Evolutionary conservation across 2,329 filamentous ascomycete genomes (phyloP), one percentile per base, ranked within the genome.

Genomic region (Aspergillus pseudoviridinutans): DNA sequence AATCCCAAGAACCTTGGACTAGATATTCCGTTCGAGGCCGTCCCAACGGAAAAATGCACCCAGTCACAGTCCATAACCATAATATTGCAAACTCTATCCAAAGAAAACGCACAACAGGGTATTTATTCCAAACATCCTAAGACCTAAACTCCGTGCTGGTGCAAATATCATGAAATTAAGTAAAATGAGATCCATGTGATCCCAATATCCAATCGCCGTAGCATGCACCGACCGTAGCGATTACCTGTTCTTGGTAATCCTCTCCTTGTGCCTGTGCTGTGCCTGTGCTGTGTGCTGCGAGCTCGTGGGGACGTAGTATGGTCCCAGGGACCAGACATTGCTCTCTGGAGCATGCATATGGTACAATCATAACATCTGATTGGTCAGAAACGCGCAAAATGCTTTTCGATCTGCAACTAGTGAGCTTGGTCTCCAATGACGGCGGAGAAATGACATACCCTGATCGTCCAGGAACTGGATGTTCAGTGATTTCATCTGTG

Each of bases 401-500:
- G 55, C 55, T 47, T 65, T 63, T 46, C 67, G 66, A 59, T 74
- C 72, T 74, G 59, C 20, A 38, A 5, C n/a, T n/a, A 27, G 28
- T 56, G 20, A 51, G 14, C 29, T 8, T 25, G 17, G 24, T 9
- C n/a, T 3, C 25, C 28, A 51, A 22, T 17, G 10, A 51, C 50
- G 14, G 28, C 9, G 14, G 22, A 9, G 20, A 53, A 25, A 25
- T 25, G 46, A 66, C 66, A 57, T 64, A 76, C 75, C 75, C 53
- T 70, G 57, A 50, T 75, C 68, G 46, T 77, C 74, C 24, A 78
- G 66, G 57, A 78, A 77, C 32, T 66, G 61, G 46, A 78, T 71
- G 49, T 71, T 66, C 44, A 78, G 50, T 41, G 61, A 67, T 56
- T 71, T 73, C 73, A 78, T 72, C 57, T 74, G 65, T 8, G 73